A percentile compares a stretch with the other conserved stretches of the same genome.
Conservation (phyloP, 2,329 filamentous ascomycete genomes). For the Scedosporium dehoogii region DNA sequence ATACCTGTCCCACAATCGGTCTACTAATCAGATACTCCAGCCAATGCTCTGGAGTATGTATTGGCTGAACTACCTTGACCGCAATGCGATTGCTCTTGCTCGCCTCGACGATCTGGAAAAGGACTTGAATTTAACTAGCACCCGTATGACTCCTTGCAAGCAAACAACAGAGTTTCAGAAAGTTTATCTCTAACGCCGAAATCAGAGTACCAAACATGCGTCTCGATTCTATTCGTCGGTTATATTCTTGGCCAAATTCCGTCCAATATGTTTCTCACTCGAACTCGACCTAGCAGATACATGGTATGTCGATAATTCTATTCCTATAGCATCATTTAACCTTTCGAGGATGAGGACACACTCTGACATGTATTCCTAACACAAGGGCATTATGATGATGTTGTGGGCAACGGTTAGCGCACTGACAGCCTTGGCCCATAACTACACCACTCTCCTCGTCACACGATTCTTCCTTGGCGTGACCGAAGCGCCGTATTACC, state of each 20-base stretch:
- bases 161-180: background rate
- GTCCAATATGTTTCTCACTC: conserved; percentile 34
- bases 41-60: conserved; percentile 29
- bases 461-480: conserved; percentile 29
- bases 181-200: too few relatives aligned
- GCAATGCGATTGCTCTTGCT: conserved; percentile 37
- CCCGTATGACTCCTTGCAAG: conserved; percentile 1
- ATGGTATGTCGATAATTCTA: conserved; percentile 16
- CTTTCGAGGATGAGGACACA: too few relatives aligned
- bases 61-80: conserved; percentile 34
- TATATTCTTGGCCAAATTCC: conserved; percentile 32
- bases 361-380: conserved; percentile 9
- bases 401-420: conserved; percentile 28
- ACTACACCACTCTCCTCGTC: conserved; percentile 22
- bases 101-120: conserved; percentile 34
- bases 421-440: conserved; percentile 25
- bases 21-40: conserved; percentile 9
- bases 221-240: conserved; percentile 30
- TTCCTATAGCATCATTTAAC: too few relatives aligned
- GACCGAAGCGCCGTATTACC: conserved; percentile 28
- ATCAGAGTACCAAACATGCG: conserved; percentile 24
- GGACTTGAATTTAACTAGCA: conserved; percentile 22
- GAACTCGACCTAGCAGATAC: conserved; percentile 29
- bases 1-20: background rate
- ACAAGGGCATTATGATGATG: conserved; percentile 18